Conservation (phyloP, 495 filamentous ascomycete genomes). For the Staphylotrichum longicolle region DNA sequence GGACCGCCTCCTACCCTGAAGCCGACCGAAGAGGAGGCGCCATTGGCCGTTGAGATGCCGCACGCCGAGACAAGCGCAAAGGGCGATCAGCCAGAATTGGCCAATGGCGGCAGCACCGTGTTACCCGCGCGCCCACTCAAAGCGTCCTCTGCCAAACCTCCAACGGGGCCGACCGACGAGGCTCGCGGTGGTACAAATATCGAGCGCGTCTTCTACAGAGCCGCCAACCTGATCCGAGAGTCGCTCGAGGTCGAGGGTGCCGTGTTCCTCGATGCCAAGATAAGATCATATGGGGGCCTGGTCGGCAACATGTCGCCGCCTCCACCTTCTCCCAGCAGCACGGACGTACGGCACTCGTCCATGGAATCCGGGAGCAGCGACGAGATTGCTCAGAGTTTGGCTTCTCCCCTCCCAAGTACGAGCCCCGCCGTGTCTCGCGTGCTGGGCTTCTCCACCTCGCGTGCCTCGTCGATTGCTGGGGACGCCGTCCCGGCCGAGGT, state of each 20-base stretch:
- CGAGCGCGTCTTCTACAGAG: conserved; percentile 40
- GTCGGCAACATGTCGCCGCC: conserved; percentile 14
- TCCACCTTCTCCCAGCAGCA: conserved; percentile 14
- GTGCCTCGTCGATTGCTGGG: conserved; percentile 27
- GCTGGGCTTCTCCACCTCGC: conserved; percentile 39
- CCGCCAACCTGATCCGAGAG: conserved; percentile 51
- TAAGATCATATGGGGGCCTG: conserved; percentile 28
- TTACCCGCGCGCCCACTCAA: too few relatives aligned
- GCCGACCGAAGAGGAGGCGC: neutral
- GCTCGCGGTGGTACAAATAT: conserved; percentile 10
- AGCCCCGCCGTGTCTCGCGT: conserved; percentile 20
- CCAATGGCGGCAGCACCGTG: too few relatives aligned
- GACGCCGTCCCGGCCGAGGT: conserved; percentile 10
- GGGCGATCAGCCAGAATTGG: too few relatives aligned
- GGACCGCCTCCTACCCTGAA: neutral
- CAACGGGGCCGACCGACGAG: too few relatives aligned
- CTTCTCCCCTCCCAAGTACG: neutral
- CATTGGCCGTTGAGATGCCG: neutral
- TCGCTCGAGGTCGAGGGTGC: conserved; percentile 53
- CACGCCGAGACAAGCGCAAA: neutral
- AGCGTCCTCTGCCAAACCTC: too few relatives aligned
- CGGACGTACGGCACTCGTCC: neutral
- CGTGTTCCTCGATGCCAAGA: conserved; percentile 50
- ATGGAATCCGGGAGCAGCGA: too few relatives aligned
- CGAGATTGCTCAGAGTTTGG: too few relatives aligned